A percentile compares a stretch with the other conserved stretches of the same genome.
Evolutionary conservation across 2,329 filamentous ascomycete genomes (phyloP).

Genomic region (Zymoseptoria brevis): DNA sequence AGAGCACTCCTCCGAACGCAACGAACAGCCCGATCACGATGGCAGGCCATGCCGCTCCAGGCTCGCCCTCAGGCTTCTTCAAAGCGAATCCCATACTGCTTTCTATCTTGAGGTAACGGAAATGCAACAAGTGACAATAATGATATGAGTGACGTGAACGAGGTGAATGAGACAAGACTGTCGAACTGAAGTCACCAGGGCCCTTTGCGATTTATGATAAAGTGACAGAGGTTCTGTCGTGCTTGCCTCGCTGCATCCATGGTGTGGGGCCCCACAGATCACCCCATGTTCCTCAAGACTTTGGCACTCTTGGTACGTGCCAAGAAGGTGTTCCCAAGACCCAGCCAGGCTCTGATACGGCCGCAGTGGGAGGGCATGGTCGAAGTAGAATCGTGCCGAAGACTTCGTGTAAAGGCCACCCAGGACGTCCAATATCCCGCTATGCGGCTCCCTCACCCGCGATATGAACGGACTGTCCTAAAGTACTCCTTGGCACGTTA

Average conservation of each 20-base stretch:
- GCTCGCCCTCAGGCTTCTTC: conserved; percentile 12
- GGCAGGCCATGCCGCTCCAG: conserved; percentile 33
- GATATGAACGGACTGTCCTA: background rate
- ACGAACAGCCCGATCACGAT: conserved; percentile 38
- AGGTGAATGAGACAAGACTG: background rate
- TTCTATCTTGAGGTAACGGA: background rate
- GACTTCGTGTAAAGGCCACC: too few species aligned
- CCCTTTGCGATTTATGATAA: background rate
- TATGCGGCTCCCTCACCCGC: too few species aligned
- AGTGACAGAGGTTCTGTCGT: background rate
- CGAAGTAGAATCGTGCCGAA: too few species aligned
- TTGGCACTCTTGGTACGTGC: background rate
- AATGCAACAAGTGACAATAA: background rate
- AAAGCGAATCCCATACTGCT: conserved; percentile 10
- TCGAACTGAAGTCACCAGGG: background rate
- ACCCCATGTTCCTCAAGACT: background rate
- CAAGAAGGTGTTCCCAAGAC: background rate
- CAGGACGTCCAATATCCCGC: too few species aligned
- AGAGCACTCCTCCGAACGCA: conserved; percentile 26
- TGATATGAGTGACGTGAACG: background rate
- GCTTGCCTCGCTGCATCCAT: background rate
- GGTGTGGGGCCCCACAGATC: background rate
- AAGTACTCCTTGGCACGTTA: background rate
- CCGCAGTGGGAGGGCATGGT: background rate
- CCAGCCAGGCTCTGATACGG: background rate